Base-by-base conservation (phyloP, 495 filamentous ascomycete species). In the Viridothelium virens region DNA sequence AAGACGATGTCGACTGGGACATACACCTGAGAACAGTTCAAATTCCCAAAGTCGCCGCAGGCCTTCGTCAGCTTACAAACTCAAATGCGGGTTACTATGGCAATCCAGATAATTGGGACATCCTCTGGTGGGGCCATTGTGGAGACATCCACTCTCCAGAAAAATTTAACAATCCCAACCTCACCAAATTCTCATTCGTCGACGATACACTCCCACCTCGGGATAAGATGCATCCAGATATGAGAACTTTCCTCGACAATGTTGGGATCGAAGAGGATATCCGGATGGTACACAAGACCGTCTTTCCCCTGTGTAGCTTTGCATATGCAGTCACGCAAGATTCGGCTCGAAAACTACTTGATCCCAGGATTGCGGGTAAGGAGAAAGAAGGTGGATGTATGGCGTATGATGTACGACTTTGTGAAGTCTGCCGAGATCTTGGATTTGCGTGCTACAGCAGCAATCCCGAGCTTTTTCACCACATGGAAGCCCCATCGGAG, bases 1-100 rank as follows among this genome's bases (percentile, higher is more conserved):
- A 82, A 71, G 78, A 80, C 69, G 79, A 81, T 62, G 77, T 77
- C 25, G 79, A 82, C 69, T 82, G 75, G 77, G 79, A 80, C 66
- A 72, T 78, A 37, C 72, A 73, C 3, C 68, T 82, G 14, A 72
- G 73, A 7, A 72, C 71, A 31, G 64, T 68, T 4, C 74, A 77
- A 63, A 63, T 75, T 38, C 75, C 75, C 39, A 64, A 67, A 47
- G 71, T 71, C 9, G 73, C 75, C 2, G 68, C 65, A 41, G 75
- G 71, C 10, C 65, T 71, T 50, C 73, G 75, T 50, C 31, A 63
- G 18, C 66, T 75, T 46, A 67, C 62, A 61, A 65, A 65, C 36
- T 48, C 67, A n/a, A 65, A 62, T 2, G 3, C 66, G 18, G 61
- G 61, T 44, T 77, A 78, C 69, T 76, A 70, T 68, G 74, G 70